A percentile compares a stretch with the other conserved stretches of the same genome.
Evolutionary conservation across 2,329 filamentous ascomycete species (phyloP).

Genomic region (Pseudocercospora pini-densiflorae): DNA sequence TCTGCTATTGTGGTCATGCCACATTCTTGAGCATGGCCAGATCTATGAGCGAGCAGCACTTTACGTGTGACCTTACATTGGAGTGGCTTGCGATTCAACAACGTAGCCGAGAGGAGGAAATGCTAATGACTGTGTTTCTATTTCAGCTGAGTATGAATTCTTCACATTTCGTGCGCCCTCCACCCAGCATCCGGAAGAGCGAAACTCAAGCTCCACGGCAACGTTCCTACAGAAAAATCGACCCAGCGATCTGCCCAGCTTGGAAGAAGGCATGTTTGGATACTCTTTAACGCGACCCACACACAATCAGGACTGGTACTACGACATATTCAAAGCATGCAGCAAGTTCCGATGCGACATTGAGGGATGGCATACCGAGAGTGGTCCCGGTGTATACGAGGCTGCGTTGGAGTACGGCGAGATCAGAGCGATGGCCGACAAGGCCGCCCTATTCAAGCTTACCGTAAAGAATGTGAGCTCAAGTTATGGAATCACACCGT

Average conservation of each 20-base stretch:
- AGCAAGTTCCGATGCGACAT: constrained; percentile 77
- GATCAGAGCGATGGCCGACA: constrained; percentile 87
- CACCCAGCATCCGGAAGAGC: constrained; percentile 49
- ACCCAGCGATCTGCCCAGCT: constrained; percentile 71
- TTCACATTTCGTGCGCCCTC: constrained; percentile 80
- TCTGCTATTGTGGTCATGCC: background rate
- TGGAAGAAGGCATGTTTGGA: constrained; percentile 95
- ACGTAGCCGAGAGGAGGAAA: background rate
- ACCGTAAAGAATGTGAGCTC: constrained; percentile 87
- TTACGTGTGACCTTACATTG: background rate
- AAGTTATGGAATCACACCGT: constrained; percentile 89
- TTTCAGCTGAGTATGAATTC: constrained; percentile 88
- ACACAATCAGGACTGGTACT: constrained; percentile 92
- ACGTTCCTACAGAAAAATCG: constrained; percentile 75
- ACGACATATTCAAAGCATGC: constrained; percentile 82
- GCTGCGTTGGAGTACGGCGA: constrained; percentile 92
- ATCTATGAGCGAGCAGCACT: background rate
- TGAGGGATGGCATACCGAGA: constrained; percentile 96
- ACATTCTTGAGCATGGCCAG: background rate
- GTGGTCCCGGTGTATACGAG: constrained; percentile 92
- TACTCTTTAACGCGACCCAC: constrained; percentile 87
- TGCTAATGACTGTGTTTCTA: constrained; percentile 11
- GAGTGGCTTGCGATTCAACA: constrained; percentile 2
- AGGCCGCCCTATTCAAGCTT: constrained; percentile 91
- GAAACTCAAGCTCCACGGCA: constrained; percentile 71